Conservation (phyloP, 768 basidiomycete species). For the Lentinus brumalis region DNA sequence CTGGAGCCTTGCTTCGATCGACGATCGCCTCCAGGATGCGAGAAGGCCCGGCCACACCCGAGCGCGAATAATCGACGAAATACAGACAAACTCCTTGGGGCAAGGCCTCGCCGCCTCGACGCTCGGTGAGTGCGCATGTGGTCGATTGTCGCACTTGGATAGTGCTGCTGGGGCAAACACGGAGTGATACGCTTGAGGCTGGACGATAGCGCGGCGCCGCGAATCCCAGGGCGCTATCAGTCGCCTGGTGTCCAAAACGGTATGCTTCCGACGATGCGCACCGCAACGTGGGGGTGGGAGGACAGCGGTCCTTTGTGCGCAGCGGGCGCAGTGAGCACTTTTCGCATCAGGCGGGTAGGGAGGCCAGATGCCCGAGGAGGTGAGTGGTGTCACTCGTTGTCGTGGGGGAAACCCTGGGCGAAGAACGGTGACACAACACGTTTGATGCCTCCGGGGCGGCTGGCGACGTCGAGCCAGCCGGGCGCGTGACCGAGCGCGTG, state of each 20-base stretch:
- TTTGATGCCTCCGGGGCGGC: constrained; percentile 17
- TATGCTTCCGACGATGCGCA: constrained; percentile 6
- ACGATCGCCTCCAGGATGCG: neutral
- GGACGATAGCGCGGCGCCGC: no score
- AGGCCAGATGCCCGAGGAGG: constrained; percentile 7
- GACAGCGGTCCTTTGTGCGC: neutral
- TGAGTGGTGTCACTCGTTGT: constrained; percentile 7
- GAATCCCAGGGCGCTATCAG: constrained; percentile 2
- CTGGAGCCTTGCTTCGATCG: neutral
- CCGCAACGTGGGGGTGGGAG: constrained; percentile 8
- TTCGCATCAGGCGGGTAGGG: constrained; percentile 10
- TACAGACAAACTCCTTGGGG: neutral
- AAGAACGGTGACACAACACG: constrained; percentile 18
- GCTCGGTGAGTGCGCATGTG: neutral
- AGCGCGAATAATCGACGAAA: constrained; percentile 4
- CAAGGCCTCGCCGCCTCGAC: neutral
- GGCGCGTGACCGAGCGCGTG: neutral
- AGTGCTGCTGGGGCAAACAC: neutral
- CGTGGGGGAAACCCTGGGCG: constrained; percentile 15
- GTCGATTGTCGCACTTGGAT: neutral
- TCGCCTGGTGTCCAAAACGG: constrained; percentile 1
- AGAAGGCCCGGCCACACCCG: neutral
- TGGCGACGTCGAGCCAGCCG: neutral
- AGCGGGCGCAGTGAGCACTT: constrained; percentile 1
- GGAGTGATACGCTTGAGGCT: neutral